A percentile compares a stretch with the other conserved stretches of the same genome.
Evolutionary conservation across 176 grass and related monocot species (phyloP).

Genomic region (Bothriochloa decipiens): DNA sequence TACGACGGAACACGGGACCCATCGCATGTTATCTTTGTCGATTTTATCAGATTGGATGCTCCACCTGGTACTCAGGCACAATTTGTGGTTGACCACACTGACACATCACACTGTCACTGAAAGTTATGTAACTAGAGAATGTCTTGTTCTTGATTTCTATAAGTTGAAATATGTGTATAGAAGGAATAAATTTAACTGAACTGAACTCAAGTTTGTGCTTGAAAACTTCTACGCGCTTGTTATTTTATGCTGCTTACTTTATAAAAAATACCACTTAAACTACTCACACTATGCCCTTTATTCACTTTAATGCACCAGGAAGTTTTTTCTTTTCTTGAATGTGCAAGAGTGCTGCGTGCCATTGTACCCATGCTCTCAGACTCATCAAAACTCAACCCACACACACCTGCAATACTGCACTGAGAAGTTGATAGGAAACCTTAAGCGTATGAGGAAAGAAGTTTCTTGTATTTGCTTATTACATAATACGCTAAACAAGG

Average conservation of each 20-base stretch:
- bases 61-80: not conserved
- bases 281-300: not conserved
- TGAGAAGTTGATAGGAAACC: not conserved
- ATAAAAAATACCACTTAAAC: not conserved
- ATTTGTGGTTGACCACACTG: not conserved
- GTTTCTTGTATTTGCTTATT: not conserved
- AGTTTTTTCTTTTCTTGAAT: no score
- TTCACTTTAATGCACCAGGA: not conserved
- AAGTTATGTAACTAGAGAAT: not conserved
- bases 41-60: not conserved
- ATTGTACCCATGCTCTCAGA: no score
- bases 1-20: no score
- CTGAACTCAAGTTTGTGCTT: not conserved
- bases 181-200: not conserved
- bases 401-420: no score
- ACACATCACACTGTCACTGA: not conserved
- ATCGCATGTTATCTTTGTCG: no score
- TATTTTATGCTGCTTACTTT: not conserved
- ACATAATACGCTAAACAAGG: not conserved
- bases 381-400: no score
- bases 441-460: not conserved
- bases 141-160: not conserved
- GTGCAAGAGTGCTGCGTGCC: no score
- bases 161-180: not conserved
- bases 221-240: not conserved